A percentile compares a stretch with the other conserved stretches of the same genome.
These are phyloP conservation scores for Pichia inconspicua DNA, from an alignment of 1,139 yeast species.

Conservation along the genomic window DNA sequence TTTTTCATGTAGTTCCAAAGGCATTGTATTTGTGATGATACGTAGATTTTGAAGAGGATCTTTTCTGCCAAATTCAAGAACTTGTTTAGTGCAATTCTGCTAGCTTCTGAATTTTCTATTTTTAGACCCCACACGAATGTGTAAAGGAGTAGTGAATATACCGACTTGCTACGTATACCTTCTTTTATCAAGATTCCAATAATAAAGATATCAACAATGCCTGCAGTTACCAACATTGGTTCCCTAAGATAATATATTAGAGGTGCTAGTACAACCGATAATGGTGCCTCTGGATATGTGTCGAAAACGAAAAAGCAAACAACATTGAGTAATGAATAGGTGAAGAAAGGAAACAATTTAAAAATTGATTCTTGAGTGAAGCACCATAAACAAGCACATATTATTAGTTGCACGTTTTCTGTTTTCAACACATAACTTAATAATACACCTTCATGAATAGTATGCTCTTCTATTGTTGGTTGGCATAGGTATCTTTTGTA, in stretches of 20 bases:
- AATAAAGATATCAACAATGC: slow-evolving; percentile 34
- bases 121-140: slow-evolving; percentile 34
- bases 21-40: background rate
- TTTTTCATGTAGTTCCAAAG: background rate
- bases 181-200: slow-evolving; percentile 31
- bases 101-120: slow-evolving; percentile 33
- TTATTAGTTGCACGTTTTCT: slow-evolving; percentile 41
- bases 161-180: slow-evolving; percentile 19
- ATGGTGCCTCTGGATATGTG: slow-evolving; percentile 29
- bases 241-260: slow-evolving; percentile 32
- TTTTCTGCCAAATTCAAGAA: slow-evolving; percentile 23
- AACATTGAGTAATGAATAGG: slow-evolving; percentile 40
- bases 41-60: background rate
- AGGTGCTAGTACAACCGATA: slow-evolving; percentile 32
- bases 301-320: slow-evolving; percentile 33
- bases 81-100: slow-evolving; percentile 24
- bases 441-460: slow-evolving; percentile 10
- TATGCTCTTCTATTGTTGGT: slow-evolving; percentile 25
- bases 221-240: slow-evolving; percentile 31
- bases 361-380: slow-evolving; percentile 27
- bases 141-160: slow-evolving; percentile 32
- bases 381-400: slow-evolving; percentile 32
- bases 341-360: slow-evolving; percentile 39
- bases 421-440: slow-evolving; percentile 30
- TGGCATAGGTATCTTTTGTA: slow-evolving; percentile 23